Evolutionary conservation across 192 early-diverging fungal genomes (phyloP).

Genomic region (Podila verticillata): DNA sequence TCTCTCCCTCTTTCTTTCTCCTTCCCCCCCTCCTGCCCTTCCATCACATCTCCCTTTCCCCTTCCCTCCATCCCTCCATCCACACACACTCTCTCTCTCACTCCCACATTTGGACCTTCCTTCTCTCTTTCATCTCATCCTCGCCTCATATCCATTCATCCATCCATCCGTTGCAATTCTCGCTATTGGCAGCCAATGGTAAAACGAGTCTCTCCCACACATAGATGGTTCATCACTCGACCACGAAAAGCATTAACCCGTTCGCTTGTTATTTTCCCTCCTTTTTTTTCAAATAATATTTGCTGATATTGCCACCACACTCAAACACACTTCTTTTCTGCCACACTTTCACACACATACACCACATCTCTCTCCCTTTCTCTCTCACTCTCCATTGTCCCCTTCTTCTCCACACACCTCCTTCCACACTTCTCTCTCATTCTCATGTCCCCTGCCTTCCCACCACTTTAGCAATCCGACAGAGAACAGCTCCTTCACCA

Average conservation of each 20-base stretch:
- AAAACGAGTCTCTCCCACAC: not conserved
- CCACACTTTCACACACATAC: no score
- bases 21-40: not conserved
- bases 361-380: not conserved
- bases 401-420: not conserved
- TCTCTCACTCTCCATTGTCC: not conserved
- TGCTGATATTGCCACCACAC: not conserved
- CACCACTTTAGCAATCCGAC: not conserved
- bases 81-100: not conserved
- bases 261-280: not conserved
- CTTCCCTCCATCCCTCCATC: conserved; percentile 2
- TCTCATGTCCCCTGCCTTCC: no score
- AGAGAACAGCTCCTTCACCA: not conserved
- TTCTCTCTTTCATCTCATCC: not conserved
- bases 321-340: no score
- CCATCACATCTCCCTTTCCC: not conserved
- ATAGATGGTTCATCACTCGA: not conserved
- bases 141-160: no score
- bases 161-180: no score
- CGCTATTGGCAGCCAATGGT: conserved; percentile 2
- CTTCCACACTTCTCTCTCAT: not conserved
- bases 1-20: not conserved
- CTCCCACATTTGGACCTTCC: not conserved
- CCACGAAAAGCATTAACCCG: not conserved
- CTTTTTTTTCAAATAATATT: not conserved